Conservation (phyloP, 2,329 filamentous ascomycete genomes). For the Cordyceps cicadae region DNA sequence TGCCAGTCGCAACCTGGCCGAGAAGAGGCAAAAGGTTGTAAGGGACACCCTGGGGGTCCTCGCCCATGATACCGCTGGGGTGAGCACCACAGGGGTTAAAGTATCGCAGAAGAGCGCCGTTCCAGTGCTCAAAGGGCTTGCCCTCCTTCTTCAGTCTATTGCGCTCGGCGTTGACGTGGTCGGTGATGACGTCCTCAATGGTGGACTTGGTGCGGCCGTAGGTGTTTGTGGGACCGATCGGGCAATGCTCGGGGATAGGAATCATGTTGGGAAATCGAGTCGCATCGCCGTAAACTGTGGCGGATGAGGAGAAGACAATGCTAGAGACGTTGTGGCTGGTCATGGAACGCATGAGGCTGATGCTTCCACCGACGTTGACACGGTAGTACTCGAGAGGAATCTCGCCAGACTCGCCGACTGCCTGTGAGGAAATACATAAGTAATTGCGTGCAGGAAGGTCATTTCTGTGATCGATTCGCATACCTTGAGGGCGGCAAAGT, state of each 20-base stretch:
- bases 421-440: slow-evolving; percentile 40
- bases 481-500: slow-evolving; percentile 96
- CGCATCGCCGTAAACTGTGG: slow-evolving; percentile 96
- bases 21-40: slow-evolving; percentile 93
- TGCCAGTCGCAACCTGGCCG: slow-evolving; percentile 91
- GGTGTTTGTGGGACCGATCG: slow-evolving; percentile 91
- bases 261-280: slow-evolving; percentile 98
- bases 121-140: slow-evolving; percentile 74
- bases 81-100: slow-evolving; percentile 97
- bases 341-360: slow-evolving; percentile 82
- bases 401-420: slow-evolving; percentile 89
- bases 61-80: slow-evolving; percentile 93
- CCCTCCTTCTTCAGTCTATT: slow-evolving; percentile 73
- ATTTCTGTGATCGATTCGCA: slow-evolving; percentile 16
- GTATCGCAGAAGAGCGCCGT: slow-evolving; percentile 86
- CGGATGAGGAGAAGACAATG: slow-evolving; percentile 97
- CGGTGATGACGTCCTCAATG: slow-evolving; percentile 86
- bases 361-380: slow-evolving; percentile 90
- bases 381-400: slow-evolving; percentile 96
- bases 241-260: slow-evolving; percentile 93
- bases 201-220: slow-evolving; percentile 95
- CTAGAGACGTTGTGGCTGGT: slow-evolving; percentile 83
- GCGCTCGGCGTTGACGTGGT: slow-evolving; percentile 80
- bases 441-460: slow-evolving; percentile 11
- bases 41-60: slow-evolving; percentile 90